Evolutionary conservation across 139 green algal genomes (phyloP).

Genomic region (Dunaliella primolecta): DNA sequence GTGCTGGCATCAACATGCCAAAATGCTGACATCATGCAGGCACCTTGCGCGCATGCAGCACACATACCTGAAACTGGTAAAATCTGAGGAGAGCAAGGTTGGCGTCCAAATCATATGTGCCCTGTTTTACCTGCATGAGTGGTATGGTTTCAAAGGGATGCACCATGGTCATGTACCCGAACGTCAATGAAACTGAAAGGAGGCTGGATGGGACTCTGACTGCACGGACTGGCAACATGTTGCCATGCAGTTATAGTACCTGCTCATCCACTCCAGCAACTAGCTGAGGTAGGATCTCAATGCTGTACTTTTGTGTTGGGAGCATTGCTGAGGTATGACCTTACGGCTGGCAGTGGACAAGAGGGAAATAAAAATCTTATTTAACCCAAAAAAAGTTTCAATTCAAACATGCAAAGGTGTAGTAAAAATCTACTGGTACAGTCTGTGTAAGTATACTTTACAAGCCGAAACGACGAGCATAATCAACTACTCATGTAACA

Average conservation of each 20-base stretch:
- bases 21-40: no score
- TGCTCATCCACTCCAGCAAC: conserved; percentile 11
- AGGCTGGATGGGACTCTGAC: no score
- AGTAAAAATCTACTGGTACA: neutral
- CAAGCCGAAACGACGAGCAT: neutral
- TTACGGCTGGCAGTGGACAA: neutral
- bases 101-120: conserved; percentile 39
- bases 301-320: neutral
- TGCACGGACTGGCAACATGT: neutral
- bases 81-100: conserved; percentile 52
- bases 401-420: neutral
- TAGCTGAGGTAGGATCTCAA: conserved; percentile 2
- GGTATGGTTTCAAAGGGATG: neutral
- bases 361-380: neutral
- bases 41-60: no score
- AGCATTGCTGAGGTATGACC: neutral
- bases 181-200: neutral
- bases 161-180: neutral
- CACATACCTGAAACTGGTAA: conserved; percentile 59
- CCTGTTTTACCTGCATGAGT: neutral
- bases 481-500: no score
- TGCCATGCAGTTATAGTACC: neutral
- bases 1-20: conserved; percentile 19
- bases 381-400: neutral
- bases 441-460: neutral